Conservation (phyloP, 2,329 filamentous ascomycete genomes). For the Coleophoma crateriformis region DNA sequence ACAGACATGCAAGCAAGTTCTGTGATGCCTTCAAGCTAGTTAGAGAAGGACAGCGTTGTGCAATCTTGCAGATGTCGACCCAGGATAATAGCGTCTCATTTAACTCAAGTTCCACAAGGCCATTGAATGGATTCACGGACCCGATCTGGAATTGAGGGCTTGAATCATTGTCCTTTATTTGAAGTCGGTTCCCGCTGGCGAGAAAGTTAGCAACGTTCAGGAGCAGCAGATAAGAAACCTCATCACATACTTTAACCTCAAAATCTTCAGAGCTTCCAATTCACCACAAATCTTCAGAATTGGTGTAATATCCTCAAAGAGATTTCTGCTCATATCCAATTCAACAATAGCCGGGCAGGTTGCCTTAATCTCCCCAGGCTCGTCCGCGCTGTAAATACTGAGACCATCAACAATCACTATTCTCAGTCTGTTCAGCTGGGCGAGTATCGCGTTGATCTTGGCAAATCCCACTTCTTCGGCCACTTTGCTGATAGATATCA, state of each 20-base stretch:
- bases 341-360: slow-evolving; percentile 67
- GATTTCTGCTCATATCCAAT: slow-evolving; percentile 79
- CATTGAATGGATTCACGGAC: slow-evolving; percentile 37
- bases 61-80: slow-evolving; percentile 53
- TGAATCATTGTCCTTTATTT: slow-evolving; percentile 31
- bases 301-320: slow-evolving; percentile 64
- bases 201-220: background rate
- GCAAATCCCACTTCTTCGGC: slow-evolving; percentile 95
- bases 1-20: background rate
- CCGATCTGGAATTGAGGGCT: too few relatives aligned
- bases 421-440: slow-evolving; percentile 70
- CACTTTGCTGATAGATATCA: slow-evolving; percentile 68
- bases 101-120: slow-evolving; percentile 55
- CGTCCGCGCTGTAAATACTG: slow-evolving; percentile 44
- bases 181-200: slow-evolving; percentile 68
- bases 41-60: slow-evolving; percentile 47
- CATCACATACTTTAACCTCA: slow-evolving; percentile 64
- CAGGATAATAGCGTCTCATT: slow-evolving; percentile 64
- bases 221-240: background rate
- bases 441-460: slow-evolving; percentile 78
- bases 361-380: slow-evolving; percentile 34
- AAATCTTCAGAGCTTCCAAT: slow-evolving; percentile 56
- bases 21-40: slow-evolving; percentile 42
- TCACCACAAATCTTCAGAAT: slow-evolving; percentile 67
- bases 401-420: slow-evolving; percentile 79